Evolutionary conservation across 2,329 filamentous ascomycete species (phyloP), one percentile per base, ranked within the genome.

Genomic region (Myotisia sp.): DNA sequence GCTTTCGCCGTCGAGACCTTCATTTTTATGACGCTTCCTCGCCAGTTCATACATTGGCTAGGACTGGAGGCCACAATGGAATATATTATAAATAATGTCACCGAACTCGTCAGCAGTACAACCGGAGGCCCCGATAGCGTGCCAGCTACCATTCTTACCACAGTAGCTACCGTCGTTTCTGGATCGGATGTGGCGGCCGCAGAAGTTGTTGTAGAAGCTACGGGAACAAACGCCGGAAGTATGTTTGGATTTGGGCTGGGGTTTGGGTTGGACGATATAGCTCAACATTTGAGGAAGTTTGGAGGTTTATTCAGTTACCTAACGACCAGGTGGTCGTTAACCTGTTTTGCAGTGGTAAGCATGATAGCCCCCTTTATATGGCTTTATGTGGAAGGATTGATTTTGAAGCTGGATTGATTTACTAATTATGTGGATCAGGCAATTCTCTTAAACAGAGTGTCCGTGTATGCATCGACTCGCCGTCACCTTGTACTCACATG

Each of bases 401-500:
- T n/a, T n/a, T n/a, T n/a, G n/a, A n/a, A n/a, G n/a, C n/a, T n/a
- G n/a, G n/a, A n/a, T n/a, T 26, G 5, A 2, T 18, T 28, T 7
- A 19, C 27, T 23, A 12, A 21, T 26, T 31, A 29, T 27, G 42
- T 36, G 44, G 40, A 13, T 36, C 40, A 77, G 72, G 84, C 84
- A 14, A 72, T 95, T 38, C 62, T 94, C 38, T 65, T 95, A 16
- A 95, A 95, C 53, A 75, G 90, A 37, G 92, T 90, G 5, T 78
- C 86, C 38, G 90, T 95, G 46, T 95, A 93, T 56, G 87, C 85
- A 26, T 87, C 86, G 0, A 87, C 84, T 9, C 70, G 90, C 41
- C 72, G 86, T 34, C 75, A 81, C 34, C 64, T 94, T n/a, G 70
- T 71, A 6, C 65, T 95, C 2, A 70, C 70, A 36, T 87, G 82